phyloP scores from a whole-genome alignment of 2,329 filamentous ascomycete species.

The Tolypocladium nubicola region DNA sequence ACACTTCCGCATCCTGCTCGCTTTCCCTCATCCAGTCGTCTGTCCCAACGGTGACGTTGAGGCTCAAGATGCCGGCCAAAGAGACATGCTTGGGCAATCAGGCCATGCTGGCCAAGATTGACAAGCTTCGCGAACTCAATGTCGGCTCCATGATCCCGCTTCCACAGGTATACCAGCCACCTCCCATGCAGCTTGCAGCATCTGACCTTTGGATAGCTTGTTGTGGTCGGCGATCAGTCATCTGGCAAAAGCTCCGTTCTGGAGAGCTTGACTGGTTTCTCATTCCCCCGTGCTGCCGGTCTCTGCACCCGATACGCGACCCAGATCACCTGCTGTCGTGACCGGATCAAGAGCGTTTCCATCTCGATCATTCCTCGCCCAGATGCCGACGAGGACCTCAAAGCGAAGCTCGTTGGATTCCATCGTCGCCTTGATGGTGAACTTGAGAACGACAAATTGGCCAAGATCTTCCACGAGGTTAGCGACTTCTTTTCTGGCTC shows the following conservation, averaged over 20 bases:
- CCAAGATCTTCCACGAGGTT: slow-evolving; percentile 28
- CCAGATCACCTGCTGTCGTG: slow-evolving; percentile 10
- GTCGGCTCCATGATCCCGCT: slow-evolving; percentile 24
- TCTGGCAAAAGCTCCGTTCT: slow-evolving; percentile 80
- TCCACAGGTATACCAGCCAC: slow-evolving; percentile 41
- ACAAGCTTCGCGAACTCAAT: slow-evolving; percentile 29
- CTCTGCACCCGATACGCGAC: slow-evolving; percentile 40
- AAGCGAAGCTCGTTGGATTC: slow-evolving; percentile 13
- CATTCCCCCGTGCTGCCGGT: slow-evolving; percentile 31
- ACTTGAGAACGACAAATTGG: slow-evolving; percentile 19
- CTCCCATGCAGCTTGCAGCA: slow-evolving; percentile 25
- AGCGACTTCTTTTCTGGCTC: slow-evolving; percentile 1
- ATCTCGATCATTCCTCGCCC: slow-evolving; percentile 27
- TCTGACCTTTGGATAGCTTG: slow-evolving; percentile 33
- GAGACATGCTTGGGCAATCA: slow-evolving; percentile 8
- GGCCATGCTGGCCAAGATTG: slow-evolving; percentile 22
- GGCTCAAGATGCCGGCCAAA: not conserved
- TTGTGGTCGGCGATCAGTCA: slow-evolving; percentile 75
- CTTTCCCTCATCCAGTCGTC: not conserved
- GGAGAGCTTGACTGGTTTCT: slow-evolving; percentile 48
- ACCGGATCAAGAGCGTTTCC: slow-evolving; percentile 23
- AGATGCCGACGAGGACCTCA: slow-evolving; percentile 5
- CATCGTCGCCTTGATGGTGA: slow-evolving; percentile 10
- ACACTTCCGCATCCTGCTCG: not conserved
- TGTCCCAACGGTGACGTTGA: not conserved